Conservation (phyloP, 306 rosid genomes). For the Castanea crenata region DNA sequence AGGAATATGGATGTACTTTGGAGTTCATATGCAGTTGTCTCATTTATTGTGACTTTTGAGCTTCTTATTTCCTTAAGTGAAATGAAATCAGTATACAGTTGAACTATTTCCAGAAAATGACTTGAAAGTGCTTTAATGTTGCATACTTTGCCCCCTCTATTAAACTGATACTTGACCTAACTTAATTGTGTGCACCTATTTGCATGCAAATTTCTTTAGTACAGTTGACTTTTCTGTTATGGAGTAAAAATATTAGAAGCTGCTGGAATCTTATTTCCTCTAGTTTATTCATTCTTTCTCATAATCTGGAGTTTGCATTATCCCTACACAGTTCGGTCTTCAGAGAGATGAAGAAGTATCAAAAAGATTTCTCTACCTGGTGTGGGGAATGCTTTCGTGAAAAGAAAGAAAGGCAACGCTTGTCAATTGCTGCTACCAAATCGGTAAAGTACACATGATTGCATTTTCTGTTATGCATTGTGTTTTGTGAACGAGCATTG, state of each 20-base stretch:
- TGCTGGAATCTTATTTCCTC: neutral
- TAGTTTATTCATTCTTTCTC: neutral
- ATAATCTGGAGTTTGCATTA: neutral
- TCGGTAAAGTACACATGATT: conserved; percentile 31
- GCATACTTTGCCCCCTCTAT: too few relatives aligned
- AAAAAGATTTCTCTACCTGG: conserved; percentile 54
- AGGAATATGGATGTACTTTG: too few relatives aligned
- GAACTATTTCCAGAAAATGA: neutral
- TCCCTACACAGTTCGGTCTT: conserved; percentile 47
- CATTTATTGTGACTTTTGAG: too few relatives aligned
- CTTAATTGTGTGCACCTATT: too few relatives aligned
- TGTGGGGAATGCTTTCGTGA: conserved; percentile 54
- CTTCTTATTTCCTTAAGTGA: too few relatives aligned
- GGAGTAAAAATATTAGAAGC: neutral
- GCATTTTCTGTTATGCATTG: conserved; percentile 13
- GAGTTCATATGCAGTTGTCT: too few relatives aligned
- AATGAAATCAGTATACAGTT: too few relatives aligned
- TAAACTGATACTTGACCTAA: too few relatives aligned
- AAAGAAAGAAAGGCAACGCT: conserved; percentile 46
- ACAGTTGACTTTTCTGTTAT: neutral
- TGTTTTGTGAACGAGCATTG: neutral
- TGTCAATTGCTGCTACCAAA: conserved; percentile 38
- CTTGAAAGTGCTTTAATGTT: neutral
- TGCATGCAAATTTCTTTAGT: too few relatives aligned
- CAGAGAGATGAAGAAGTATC: conserved; percentile 57